Evolutionary conservation across 208 protist genomes (phyloP), one percentile per base, ranked within the genome.

Genomic region (Polymyxa betae): DNA sequence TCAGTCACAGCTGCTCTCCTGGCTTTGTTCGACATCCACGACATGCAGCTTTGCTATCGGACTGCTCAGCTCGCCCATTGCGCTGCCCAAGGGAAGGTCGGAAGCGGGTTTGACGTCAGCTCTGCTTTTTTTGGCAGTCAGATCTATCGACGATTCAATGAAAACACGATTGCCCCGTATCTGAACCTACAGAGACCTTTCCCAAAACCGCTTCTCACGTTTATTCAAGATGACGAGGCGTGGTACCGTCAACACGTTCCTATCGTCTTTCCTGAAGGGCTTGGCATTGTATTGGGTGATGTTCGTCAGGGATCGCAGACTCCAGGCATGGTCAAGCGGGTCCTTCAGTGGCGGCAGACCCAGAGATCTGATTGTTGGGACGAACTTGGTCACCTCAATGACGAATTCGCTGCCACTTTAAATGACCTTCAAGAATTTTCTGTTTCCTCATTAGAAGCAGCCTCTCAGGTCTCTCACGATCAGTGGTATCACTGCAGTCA

Each of bases 51-150:
- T n/a, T 82, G 72, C 72, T 43, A 82, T 82, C 72, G 72, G 12
- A 82, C 72, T 12, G 72, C 72, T 5, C 72, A 82, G 35, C 5
- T 82, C 16, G n/a, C 35, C 16, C 72, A 82, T 82, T 82, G 35
- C 35, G 72, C n/a, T 35, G 72, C 72, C 72, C 72, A 82, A 43
- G 72, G 72, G 16, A 5, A 82, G n/a, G 72, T 82, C 72, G 72
- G 72, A 5, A 82, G 72, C 72, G 72, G 72, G 72, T 82, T 82
- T 35, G 72, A 82, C n/a, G n/a, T 82, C 72, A 82, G 72, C n/a
- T 5, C 72, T n/a, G 72, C 72, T 12, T 82, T 82, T 43, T 82
- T 82, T n/a, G 72, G 72, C 72, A 82, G 72, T 35, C 72, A 82
- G n/a, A 43, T 82, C n/a, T 82, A 82, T 82, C 72, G 72, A 5